These are phyloP conservation scores for Capsicum rhomboideum DNA, from an alignment of 257 asterid genomes.

Conservation along the genomic window DNA sequence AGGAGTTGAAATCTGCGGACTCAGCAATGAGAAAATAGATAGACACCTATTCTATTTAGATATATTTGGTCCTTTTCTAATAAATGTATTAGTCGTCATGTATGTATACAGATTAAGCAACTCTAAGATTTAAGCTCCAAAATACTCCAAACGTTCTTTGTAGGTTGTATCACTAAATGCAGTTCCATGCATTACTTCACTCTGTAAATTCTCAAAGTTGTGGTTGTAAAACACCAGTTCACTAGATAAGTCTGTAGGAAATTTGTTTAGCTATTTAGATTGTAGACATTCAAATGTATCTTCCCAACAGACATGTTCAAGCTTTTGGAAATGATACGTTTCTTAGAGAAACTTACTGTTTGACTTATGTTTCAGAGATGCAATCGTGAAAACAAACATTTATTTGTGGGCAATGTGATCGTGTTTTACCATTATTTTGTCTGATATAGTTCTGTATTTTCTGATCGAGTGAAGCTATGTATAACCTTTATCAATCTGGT, in stretches of 20 bases:
- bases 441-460: background rate
- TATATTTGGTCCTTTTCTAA: conserved; percentile 8
- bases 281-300: background rate
- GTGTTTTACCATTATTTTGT: background rate
- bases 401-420: background rate
- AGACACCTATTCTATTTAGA: background rate
- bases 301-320: background rate
- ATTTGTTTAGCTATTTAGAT: background rate
- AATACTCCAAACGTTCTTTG: conserved; percentile 8
- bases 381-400: background rate
- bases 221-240: background rate
- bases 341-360: background rate
- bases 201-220: conserved; percentile 20
- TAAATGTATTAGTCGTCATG: background rate
- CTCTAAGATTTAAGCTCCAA: conserved; percentile 1
- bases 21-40: conserved; percentile 31
- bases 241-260: background rate
- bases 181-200: conserved; percentile 3
- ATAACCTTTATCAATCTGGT: background rate
- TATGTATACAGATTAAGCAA: background rate
- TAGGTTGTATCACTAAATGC: background rate
- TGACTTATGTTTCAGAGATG: background rate
- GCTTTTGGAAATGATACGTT: background rate
- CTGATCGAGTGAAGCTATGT: background rate
- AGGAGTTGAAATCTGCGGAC: conserved; percentile 52